Evolutionary conservation across 2,329 filamentous ascomycete species (phyloP).

Genomic region (Botryotinia globosa): DNA sequence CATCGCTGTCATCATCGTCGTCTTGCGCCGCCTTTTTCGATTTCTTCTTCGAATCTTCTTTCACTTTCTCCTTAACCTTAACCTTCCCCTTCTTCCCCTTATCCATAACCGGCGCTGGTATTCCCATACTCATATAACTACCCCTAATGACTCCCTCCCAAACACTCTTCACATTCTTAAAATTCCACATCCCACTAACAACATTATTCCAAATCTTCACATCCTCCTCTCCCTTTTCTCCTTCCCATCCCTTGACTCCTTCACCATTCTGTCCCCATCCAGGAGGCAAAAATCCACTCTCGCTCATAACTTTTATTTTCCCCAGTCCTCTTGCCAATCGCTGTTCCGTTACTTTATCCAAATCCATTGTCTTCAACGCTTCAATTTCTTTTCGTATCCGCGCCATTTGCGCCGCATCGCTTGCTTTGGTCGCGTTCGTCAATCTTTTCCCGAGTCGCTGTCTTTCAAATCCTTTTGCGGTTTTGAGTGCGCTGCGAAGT

Average conservation of each 20-base stretch:
- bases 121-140: slow-evolving; percentile 35
- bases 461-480: slow-evolving; percentile 72
- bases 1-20: slow-evolving; percentile 16
- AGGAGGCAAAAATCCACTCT: slow-evolving; percentile 45
- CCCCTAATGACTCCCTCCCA: slow-evolving; percentile 41
- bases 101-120: slow-evolving; percentile 32
- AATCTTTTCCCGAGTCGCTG: slow-evolving; percentile 64
- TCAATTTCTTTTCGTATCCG: slow-evolving; percentile 61
- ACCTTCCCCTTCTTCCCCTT: slow-evolving; percentile 27
- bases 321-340: slow-evolving; percentile 50
- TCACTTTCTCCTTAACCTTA: slow-evolving; percentile 23
- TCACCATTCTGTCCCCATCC: slow-evolving; percentile 24
- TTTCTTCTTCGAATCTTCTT: slow-evolving; percentile 7
- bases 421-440: slow-evolving; percentile 50
- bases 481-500: slow-evolving; percentile 66
- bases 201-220: slow-evolving; percentile 46
- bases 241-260: slow-evolving; percentile 37
- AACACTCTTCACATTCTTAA: slow-evolving; percentile 50
- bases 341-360: slow-evolving; percentile 45
- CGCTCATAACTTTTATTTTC: slow-evolving; percentile 49
- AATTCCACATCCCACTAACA: slow-evolving; percentile 52
- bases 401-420: slow-evolving; percentile 49
- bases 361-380: slow-evolving; percentile 50
- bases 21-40: slow-evolving; percentile 18
- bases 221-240: slow-evolving; percentile 31